These are phyloP conservation scores for Mortierella antarctica DNA, from an alignment of 192 early-diverging fungal species.

Conservation along the genomic window DNA sequence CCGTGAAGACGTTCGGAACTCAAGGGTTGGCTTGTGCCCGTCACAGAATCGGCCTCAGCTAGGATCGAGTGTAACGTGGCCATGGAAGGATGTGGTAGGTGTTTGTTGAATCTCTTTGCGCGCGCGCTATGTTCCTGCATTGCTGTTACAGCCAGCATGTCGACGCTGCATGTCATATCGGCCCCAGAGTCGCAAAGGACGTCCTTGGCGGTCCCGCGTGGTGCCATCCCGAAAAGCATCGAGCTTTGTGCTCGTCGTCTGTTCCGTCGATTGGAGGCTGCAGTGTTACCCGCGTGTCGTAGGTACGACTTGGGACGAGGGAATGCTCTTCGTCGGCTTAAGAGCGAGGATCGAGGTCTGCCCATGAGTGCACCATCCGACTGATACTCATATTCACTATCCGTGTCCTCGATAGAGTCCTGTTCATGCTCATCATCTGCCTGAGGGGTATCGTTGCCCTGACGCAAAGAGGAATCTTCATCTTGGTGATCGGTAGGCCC, in stretches of 20 bases:
- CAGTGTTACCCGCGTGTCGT: background rate
- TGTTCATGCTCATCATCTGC: constrained; percentile 1
- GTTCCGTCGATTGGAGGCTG: background rate
- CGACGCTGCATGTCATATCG: constrained; percentile 17
- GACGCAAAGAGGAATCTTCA: background rate
- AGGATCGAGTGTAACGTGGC: constrained; percentile 29
- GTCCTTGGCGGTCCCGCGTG: background rate
- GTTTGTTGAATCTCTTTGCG: background rate
- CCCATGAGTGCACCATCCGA: constrained; percentile 9
- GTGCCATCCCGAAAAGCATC: background rate
- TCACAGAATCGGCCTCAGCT: constrained; percentile 20
- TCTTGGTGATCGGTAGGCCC: background rate
- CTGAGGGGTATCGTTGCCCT: background rate
- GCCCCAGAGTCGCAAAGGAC: constrained; percentile 33
- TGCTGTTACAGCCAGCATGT: constrained; percentile 10
- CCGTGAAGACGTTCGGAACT: too few relatives aligned
- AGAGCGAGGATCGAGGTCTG: too few relatives aligned
- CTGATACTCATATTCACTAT: constrained; percentile 11
- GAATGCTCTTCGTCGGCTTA: too few relatives aligned
- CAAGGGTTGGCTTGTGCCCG: background rate
- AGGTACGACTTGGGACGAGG: too few relatives aligned
- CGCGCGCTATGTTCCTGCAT: constrained; percentile 26
- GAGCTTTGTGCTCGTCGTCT: background rate
- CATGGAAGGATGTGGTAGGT: constrained; percentile 19
- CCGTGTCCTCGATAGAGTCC: background rate